phyloP scores from a whole-genome alignment of 2,329 filamentous ascomycete genomes.

The Aspergillus transmontanensis region DNA sequence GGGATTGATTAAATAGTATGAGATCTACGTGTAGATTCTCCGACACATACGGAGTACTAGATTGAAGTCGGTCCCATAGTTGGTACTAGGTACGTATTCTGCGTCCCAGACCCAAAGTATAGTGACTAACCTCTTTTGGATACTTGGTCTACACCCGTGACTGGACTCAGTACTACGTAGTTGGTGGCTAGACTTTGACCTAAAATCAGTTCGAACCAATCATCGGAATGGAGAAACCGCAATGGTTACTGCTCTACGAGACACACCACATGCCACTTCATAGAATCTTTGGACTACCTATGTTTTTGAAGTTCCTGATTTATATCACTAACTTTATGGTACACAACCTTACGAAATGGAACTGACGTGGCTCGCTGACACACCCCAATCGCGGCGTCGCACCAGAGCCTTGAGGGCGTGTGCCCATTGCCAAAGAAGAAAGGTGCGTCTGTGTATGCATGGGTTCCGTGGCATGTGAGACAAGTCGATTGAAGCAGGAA shows the following conservation, averaged over 20 bases:
- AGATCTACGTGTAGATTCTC: background rate
- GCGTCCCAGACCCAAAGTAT: background rate
- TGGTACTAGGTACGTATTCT: background rate
- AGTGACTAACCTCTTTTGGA: background rate
- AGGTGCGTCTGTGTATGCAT: slow-evolving; percentile 23
- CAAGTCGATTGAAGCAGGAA: background rate
- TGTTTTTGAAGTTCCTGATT: background rate
- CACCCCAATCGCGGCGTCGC: slow-evolving; percentile 35
- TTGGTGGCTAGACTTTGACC: too few relatives aligned
- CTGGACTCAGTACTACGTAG: too few relatives aligned
- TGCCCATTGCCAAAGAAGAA: slow-evolving; percentile 35
- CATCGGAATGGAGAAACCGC: background rate
- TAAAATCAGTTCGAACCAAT: background rate
- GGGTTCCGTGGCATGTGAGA: background rate
- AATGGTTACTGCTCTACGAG: background rate
- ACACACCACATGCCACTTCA: background rate
- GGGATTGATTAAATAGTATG: background rate
- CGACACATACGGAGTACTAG: too few relatives aligned
- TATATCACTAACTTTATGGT: background rate
- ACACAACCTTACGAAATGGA: slow-evolving; percentile 27
- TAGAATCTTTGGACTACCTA: background rate
- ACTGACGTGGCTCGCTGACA: slow-evolving; percentile 38
- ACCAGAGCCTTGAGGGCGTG: slow-evolving; percentile 35
- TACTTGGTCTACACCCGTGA: background rate
- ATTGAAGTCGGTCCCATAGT: background rate